A percentile compares a stretch with the other conserved stretches of the same genome.
These are phyloP conservation scores for Fabrea salina DNA, from an alignment of 169 alveolate species.

Conservation along the genomic window DNA sequence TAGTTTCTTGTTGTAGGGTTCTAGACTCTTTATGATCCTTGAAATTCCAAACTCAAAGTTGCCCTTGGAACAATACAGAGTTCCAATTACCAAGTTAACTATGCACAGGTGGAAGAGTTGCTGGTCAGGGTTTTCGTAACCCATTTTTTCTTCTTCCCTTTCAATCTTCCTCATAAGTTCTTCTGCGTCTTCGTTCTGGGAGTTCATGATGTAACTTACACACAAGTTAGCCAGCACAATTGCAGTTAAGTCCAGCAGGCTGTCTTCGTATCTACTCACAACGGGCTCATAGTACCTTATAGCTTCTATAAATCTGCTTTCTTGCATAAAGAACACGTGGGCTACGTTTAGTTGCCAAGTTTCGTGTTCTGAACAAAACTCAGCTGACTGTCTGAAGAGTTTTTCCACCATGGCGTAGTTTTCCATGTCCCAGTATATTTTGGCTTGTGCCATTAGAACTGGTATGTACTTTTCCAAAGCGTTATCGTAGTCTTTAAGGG, in stretches of 20 bases:
- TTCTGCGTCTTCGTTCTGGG: constrained; percentile 88
- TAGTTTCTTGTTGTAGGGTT: constrained; percentile 83
- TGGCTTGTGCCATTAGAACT: constrained; percentile 89
- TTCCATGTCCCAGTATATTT: constrained; percentile 89
- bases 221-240: constrained; percentile 89
- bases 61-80: constrained; percentile 89
- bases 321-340: constrained; percentile 89
- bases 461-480: constrained; percentile 83
- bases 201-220: constrained; percentile 88
- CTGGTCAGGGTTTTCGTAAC: constrained; percentile 71
- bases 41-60: constrained; percentile 90
- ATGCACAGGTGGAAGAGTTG: constrained; percentile 89
- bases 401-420: constrained; percentile 85
- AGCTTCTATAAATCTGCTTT: constrained; percentile 81
- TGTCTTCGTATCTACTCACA: constrained; percentile 79
- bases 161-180: constrained; percentile 84
- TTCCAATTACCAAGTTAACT: constrained; percentile 89
- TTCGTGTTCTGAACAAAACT: constrained; percentile 88
- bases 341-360: constrained; percentile 90
- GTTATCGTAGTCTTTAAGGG: constrained; percentile 75
- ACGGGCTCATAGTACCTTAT: constrained; percentile 86
- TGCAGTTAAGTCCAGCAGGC: constrained; percentile 84
- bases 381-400: constrained; percentile 86
- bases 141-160: constrained; percentile 81
- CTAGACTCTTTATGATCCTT: constrained; percentile 85